Percentiles rank a stretch among this genome's conserved stretches.
phyloP scores from a whole-genome alignment of 1,139 yeast species.

The Diutina rugosa region DNA sequence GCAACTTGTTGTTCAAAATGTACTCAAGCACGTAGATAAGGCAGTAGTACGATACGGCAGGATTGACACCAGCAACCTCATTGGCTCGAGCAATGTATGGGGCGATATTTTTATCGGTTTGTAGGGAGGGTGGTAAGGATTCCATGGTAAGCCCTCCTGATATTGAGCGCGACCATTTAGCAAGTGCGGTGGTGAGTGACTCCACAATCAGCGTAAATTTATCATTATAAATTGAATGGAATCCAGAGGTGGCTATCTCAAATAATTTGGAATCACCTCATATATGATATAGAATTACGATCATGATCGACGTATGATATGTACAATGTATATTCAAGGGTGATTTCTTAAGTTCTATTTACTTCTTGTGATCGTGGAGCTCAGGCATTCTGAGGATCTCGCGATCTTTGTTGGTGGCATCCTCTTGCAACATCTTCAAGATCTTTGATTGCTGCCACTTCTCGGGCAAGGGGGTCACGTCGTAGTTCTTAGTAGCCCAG shows the following conservation, averaged over 20 bases:
- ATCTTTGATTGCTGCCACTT: conserved; percentile 63
- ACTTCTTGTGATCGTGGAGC: conserved; percentile 10
- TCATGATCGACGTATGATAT: no score
- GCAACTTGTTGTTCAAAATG: conserved; percentile 46
- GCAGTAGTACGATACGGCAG: conserved; percentile 46
- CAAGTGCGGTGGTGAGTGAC: background rate
- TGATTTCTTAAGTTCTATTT: background rate
- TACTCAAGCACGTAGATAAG: conserved; percentile 53
- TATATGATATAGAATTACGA: no score
- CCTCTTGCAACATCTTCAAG: conserved; percentile 53
- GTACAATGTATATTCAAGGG: background rate
- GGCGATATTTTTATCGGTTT: conserved; percentile 23
- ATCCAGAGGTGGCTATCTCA: no score
- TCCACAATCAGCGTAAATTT: background rate
- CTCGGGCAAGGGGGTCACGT: conserved; percentile 76
- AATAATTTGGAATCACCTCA: no score
- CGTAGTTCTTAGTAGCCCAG: conserved; percentile 85
- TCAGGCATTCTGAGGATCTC: conserved; percentile 83
- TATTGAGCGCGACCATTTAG: background rate
- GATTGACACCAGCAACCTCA: conserved; percentile 37
- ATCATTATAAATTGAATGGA: background rate
- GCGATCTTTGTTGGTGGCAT: conserved; percentile 59
- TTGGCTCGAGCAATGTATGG: conserved; percentile 36
- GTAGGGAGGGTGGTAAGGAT: conserved; percentile 7
- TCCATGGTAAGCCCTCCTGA: background rate